These are phyloP conservation scores for Aureobasidium sp. DNA, from an alignment of 2,329 filamentous ascomycete species.

Conservation along the genomic window DNA sequence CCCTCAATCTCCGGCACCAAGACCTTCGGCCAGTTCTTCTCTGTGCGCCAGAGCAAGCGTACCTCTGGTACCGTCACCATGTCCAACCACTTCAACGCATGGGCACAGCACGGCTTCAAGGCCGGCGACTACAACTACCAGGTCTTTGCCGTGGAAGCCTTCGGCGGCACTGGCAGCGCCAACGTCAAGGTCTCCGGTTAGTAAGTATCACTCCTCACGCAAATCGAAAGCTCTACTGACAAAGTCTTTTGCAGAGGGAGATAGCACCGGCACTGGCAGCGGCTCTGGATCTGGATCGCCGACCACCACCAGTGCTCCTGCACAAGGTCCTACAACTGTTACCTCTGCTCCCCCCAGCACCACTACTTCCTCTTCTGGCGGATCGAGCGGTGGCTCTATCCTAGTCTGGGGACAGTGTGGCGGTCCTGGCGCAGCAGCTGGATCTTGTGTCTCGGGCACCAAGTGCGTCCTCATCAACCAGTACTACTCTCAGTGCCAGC, in stretches of 20 bases:
- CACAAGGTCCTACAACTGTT: neutral
- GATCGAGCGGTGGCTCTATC: neutral
- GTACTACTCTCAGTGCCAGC: neutral
- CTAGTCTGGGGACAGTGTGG: neutral
- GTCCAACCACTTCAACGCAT: slow-evolving; percentile 48
- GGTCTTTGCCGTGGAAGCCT: slow-evolving; percentile 43
- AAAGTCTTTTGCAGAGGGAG: neutral
- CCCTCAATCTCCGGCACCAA: slow-evolving; percentile 48
- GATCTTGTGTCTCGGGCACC: neutral
- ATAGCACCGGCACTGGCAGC: neutral
- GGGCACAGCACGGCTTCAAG: slow-evolving; percentile 42
- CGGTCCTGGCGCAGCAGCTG: neutral
- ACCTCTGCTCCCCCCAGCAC: neutral
- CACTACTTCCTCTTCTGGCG: neutral
- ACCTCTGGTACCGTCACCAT: slow-evolving; percentile 45
- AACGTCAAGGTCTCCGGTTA: slow-evolving; percentile 12
- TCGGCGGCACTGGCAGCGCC: slow-evolving; percentile 32
- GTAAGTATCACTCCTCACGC: neutral
- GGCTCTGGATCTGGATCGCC: neutral
- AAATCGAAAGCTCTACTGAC: neutral
- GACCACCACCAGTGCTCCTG: neutral
- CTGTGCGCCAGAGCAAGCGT: slow-evolving; percentile 44
- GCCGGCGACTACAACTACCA: slow-evolving; percentile 47
- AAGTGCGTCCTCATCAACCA: neutral
- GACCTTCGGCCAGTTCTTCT: slow-evolving; percentile 51